Base-by-base conservation (phyloP, 805 yeast genomes). In the Metschnikowia picachoensis region DNA sequence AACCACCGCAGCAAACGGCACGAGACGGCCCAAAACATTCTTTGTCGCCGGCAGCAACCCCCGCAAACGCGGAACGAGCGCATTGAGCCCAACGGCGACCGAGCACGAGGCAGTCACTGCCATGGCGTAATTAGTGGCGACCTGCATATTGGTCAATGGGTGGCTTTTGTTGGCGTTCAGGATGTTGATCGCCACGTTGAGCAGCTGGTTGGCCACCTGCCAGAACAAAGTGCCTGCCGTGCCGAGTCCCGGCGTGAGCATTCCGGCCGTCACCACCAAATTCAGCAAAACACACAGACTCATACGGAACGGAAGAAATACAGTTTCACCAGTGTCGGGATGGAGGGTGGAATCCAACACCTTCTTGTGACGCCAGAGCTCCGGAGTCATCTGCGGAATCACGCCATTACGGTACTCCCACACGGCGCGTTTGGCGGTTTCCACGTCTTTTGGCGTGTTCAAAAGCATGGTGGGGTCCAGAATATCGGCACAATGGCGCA, bases 1-100 rank as follows among this genome's bases (percentile, higher is more conserved):
- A 1, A 91, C 97, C 31, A 94, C 99, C 1, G 99, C 99, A 0
- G 98, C 98, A 71, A 94, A 94, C 7, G 99, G 99, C 11, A 94
- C 96, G 47, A 94, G 74, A 55, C 99, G 83, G 35, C 91, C 84
- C 46, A 94, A 67, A 29, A 91, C 74, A 56, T 84, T 68, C 60
- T 74, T 82, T 2, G 97, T 80, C 48, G 72, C 72, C 2, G 95
- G 82, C n/a, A 78, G 65, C n/a, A 94, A 61, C 30, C 76, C 72
- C 56, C 78, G 85, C 59, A 94, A 72, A 52, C 85, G 78, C 15
- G 98, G 98, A n/a, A 94, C 97, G 29, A 90, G 60, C 17, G 95
- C 79, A 57, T 92, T 91, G 48, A 94, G 78, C 8, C 99, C 99
- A 20, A 94, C 70, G 0, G 99, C 99, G 5, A 94, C 98, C 53